Evolutionary conservation across 2,329 filamentous ascomycete genomes (phyloP).

Genomic region (Colletotrichum tanaceti): DNA sequence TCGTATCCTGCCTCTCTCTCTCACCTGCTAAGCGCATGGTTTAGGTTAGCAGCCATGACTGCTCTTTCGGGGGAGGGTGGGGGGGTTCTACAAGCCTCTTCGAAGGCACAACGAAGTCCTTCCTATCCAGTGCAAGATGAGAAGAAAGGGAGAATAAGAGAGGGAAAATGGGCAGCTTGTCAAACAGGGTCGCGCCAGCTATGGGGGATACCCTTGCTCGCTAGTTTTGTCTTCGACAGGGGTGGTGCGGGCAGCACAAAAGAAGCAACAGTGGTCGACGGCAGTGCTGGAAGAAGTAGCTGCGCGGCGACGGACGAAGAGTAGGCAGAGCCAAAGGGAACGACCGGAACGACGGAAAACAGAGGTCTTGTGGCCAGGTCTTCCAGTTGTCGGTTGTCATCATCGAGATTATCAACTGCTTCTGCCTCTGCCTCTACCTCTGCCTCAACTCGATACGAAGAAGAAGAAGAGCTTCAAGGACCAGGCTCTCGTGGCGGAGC

Average conservation of each 20-base stretch:
- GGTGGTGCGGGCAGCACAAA: constrained; percentile 23
- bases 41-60: too few species aligned
- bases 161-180: constrained; percentile 14
- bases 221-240: constrained; percentile 33
- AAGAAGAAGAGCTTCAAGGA: too few species aligned
- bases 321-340: constrained; percentile 10
- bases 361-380: constrained; percentile 8
- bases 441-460: too few species aligned
- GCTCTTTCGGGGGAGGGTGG: too few species aligned
- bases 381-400: background rate
- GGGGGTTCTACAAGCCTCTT: background rate
- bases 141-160: background rate
- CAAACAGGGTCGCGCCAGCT: constrained; percentile 29
- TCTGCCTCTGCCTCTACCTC: background rate
- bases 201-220: constrained; percentile 26
- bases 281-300: constrained; percentile 8
- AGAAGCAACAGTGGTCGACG: constrained; percentile 5
- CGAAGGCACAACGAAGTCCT: background rate
- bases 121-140: constrained; percentile 18
- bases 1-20: constrained; percentile 10
- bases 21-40: background rate
- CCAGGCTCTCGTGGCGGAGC: too few species aligned
- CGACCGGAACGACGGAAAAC: too few species aligned
- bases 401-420: background rate
- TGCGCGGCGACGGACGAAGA: constrained; percentile 22